Base-by-base conservation (phyloP, 768 basidiomycete species). In the Trametes elegans region DNA sequence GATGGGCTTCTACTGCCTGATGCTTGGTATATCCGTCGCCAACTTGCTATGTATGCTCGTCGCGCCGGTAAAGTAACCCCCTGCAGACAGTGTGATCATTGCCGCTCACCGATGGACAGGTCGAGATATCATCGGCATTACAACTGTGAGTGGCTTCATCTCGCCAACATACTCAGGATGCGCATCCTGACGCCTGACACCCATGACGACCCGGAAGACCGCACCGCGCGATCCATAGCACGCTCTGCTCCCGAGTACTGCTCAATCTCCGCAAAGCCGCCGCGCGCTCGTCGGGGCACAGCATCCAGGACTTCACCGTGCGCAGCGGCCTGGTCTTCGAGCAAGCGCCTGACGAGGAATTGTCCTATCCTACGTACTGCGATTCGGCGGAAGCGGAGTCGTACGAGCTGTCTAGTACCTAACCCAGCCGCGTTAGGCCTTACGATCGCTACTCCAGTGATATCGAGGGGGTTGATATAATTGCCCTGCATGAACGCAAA, bases 171-270 rank as follows among this genome's bases (percentile, higher is more conserved):
- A n/a, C n/a, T n/a, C n/a, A n/a, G n/a, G n/a, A n/a, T n/a, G n/a
- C n/a, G n/a, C n/a, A n/a, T n/a, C n/a, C 6, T 18, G n/a, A 9
- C 26, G 5, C 24, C 9, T 4, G 13, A 27, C 36, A 11, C 18
- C 10, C 5, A 48, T 8, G 5, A n/a, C 26, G 21, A 41, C 21
- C 23, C 24, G 34, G 5, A 11, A 57, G 55, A 21, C 55, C 55
- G 13, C 55, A 45, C 24, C 55, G 55, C 8, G 55, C 43, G 4
- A 16, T 50, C 4, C 55, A 57, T 36, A 57, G 55, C 36, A 43
- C 55, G 49, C 49, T 57, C 35, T 57, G 55, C 48, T 45, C 55
- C 16, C 42, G 49, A 27, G 55, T 57, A 26, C 36, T 57, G 13
- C 55, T 57, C 28, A 57, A 57, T 24, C 49, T 57, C 7, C 48